These are phyloP conservation scores for Rhizomucor pusillus DNA, from an alignment of 371 early-diverging fungal species.

Conservation along the genomic window DNA sequence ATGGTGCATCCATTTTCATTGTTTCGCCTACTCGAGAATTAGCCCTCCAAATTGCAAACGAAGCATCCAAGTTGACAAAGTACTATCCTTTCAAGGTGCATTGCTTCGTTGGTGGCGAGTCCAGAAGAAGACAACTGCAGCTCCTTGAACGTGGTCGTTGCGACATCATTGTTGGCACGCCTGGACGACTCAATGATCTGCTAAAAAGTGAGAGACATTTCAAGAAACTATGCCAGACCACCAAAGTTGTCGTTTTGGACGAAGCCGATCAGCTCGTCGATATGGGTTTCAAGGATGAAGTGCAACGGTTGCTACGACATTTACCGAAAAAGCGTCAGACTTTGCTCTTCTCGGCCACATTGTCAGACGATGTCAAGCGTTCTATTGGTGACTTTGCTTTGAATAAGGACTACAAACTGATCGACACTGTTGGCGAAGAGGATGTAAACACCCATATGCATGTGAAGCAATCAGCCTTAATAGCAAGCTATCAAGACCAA, in stretches of 20 bases:
- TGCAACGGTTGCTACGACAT: conserved; percentile 75
- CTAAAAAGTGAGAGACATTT: conserved; percentile 63
- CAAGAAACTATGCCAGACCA: conserved; percentile 52
- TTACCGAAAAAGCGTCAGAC: conserved; percentile 91
- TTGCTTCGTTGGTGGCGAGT: conserved; percentile 90
- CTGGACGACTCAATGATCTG: conserved; percentile 92
- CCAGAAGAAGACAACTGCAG: conserved; percentile 59
- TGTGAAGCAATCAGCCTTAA: conserved; percentile 74
- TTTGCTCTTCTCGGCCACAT: conserved; percentile 97
- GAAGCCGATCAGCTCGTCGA: conserved; percentile 99
- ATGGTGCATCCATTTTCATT: conserved; percentile 72
- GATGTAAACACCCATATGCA: conserved; percentile 75
- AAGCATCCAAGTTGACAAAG: conserved; percentile 69
- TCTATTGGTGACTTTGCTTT: conserved; percentile 73
- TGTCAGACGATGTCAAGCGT: conserved; percentile 77
- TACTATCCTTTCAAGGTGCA: conserved; percentile 71
- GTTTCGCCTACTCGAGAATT: conserved; percentile 98
- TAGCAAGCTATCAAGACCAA: conserved; percentile 65
- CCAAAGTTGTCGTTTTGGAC: conserved; percentile 89
- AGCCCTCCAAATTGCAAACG: conserved; percentile 89
- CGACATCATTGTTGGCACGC: conserved; percentile 95
- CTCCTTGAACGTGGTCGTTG: conserved; percentile 59
- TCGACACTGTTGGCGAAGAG: conserved; percentile 86
- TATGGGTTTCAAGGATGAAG: conserved; percentile 96
- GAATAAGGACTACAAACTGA: conserved; percentile 64